Conservation (phyloP, 164 flowering plant species). For the Warburgia ugandensis region DNA sequence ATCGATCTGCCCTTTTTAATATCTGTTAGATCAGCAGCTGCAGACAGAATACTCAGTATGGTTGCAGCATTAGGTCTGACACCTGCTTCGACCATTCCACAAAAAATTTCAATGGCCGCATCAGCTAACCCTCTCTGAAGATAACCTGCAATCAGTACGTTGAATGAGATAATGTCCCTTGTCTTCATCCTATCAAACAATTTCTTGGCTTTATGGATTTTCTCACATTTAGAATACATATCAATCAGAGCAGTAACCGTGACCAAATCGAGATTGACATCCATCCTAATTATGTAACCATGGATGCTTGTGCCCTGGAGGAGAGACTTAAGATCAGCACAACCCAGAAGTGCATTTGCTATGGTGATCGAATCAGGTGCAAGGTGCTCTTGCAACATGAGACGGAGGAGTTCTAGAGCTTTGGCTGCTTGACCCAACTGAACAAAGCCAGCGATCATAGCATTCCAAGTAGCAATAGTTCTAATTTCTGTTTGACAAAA, state of each 20-base stretch:
- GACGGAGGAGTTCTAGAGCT: conserved; percentile 26
- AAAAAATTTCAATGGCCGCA: conserved; percentile 26
- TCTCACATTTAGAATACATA: conserved; percentile 42
- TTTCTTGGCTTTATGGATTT: conserved; percentile 23
- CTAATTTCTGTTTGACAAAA: conserved; percentile 15
- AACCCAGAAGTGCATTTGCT: conserved; percentile 37
- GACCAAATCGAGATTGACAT: conserved; percentile 30
- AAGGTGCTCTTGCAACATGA: conserved; percentile 18
- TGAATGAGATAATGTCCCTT: conserved; percentile 31
- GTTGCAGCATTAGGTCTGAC: conserved; percentile 33
- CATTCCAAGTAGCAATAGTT: conserved; percentile 36
- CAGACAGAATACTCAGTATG: conserved; percentile 29
- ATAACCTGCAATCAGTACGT: conserved; percentile 43
- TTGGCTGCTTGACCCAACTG: conserved; percentile 24
- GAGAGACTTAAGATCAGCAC: conserved; percentile 32
- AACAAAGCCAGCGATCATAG: conserved; percentile 28
- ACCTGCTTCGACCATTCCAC: conserved; percentile 24
- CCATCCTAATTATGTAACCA: conserved; percentile 33
- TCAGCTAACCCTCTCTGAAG: conserved; percentile 17
- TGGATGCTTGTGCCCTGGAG: conserved; percentile 46
- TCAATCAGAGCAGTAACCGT: conserved; percentile 42
- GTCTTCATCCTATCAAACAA: conserved; percentile 24
- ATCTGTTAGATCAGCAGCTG: conserved; percentile 26
- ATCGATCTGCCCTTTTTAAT: conserved; percentile 25
- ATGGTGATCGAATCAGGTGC: conserved; percentile 36